Evolutionary conservation across 768 basidiomycete genomes (phyloP).

Genomic region (Royoungia palumana): DNA sequence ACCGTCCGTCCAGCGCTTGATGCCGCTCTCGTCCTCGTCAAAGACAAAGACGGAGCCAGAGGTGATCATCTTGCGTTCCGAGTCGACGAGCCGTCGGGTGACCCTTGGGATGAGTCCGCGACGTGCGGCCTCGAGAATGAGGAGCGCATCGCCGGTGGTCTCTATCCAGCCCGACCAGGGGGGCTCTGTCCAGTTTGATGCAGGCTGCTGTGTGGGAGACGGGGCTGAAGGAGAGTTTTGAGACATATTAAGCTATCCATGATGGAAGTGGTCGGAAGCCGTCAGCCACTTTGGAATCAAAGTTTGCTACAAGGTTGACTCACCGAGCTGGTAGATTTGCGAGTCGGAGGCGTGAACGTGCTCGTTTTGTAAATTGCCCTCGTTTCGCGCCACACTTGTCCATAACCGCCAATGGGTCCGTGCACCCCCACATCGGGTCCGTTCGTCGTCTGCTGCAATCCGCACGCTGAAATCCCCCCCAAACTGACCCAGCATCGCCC

Average conservation of each 20-base stretch:
- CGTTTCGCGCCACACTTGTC: conserved; percentile 32
- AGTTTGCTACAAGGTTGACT: conserved; percentile 66
- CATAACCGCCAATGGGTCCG: conserved; percentile 31
- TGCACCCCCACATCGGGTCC: conserved; percentile 6
- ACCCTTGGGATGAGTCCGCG: conserved; percentile 89
- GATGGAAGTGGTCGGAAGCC: conserved; percentile 7
- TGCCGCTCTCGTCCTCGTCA: conserved; percentile 95
- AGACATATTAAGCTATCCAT: conserved; percentile 20
- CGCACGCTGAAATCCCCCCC: no score
- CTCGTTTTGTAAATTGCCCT: conserved; percentile 28
- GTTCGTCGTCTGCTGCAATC: no score
- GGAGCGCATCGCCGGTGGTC: conserved; percentile 91
- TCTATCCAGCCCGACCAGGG: conserved; percentile 96
- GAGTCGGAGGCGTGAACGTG: conserved; percentile 49
- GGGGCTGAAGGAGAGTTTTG: conserved; percentile 24
- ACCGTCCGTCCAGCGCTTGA: conserved; percentile 98
- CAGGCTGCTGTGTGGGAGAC: conserved; percentile 29
- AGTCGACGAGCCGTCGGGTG: conserved; percentile 86
- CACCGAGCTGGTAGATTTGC: conserved; percentile 63
- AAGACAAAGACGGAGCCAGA: conserved; percentile 96
- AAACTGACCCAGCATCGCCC: no score
- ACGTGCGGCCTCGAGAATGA: conserved; percentile 92
- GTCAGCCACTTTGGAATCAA: conserved; percentile 25
- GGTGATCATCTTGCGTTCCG: conserved; percentile 89
- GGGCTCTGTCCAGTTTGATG: conserved; percentile 73